A percentile compares a stretch with the other conserved stretches of the same genome.
These are phyloP conservation scores for Penicillium concentricum DNA, from an alignment of 2,329 filamentous ascomycete genomes.

Conservation along the genomic window DNA sequence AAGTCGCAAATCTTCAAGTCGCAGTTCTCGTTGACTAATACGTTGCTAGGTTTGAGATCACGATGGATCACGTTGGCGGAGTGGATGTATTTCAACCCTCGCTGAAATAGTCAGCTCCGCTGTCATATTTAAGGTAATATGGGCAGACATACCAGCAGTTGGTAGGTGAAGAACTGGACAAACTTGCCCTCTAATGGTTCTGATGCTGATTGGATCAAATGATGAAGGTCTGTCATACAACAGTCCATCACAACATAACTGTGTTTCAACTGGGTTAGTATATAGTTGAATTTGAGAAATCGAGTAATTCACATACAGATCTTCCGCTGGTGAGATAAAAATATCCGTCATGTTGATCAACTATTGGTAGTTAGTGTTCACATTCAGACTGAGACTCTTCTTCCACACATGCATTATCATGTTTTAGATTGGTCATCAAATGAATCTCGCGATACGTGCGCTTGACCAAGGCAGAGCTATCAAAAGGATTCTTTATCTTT, in stretches of 20 bases:
- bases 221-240: constrained; percentile 7
- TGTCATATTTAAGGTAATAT: too few species aligned
- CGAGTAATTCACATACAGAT: neutral
- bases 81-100: constrained; percentile 96
- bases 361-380: neutral
- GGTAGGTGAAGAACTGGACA: constrained; percentile 8
- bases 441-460: constrained; percentile 11
- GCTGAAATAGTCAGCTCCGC: constrained; percentile 51
- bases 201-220: neutral
- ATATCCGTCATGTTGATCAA: constrained; percentile 9
- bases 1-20: constrained; percentile 99
- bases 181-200: constrained; percentile 2
- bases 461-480: neutral
- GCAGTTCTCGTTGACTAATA: constrained; percentile 98
- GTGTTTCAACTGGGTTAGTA: neutral
- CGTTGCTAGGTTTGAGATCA: constrained; percentile 83
- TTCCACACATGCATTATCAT: constrained; percentile 8
- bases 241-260: constrained; percentile 9
- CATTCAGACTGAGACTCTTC: neutral
- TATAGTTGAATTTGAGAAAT: neutral
- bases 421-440: constrained; percentile 3
- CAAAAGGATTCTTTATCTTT: constrained; percentile 4
- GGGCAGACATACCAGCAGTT: neutral
- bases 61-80: constrained; percentile 88
- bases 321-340: constrained; percentile 8